phyloP scores from a whole-genome alignment of 2,329 filamentous ascomycete species.

The Claviceps cyperi region DNA sequence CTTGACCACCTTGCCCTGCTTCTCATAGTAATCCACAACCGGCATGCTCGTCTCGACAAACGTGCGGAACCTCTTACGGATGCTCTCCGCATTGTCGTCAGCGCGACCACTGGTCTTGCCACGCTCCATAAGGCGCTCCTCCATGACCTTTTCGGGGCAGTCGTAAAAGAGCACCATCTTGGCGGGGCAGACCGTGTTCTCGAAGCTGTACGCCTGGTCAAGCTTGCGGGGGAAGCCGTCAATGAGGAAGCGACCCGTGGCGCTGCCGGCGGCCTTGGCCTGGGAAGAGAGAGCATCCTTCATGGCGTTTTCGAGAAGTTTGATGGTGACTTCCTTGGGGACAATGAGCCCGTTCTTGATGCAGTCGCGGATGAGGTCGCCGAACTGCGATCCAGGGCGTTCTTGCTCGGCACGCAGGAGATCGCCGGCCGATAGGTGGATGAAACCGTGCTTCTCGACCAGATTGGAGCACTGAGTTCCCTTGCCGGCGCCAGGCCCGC shows the following conservation, averaged over 20 bases:
- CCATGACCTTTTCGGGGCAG: slow-evolving; percentile 81
- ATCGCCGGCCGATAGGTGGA: slow-evolving; percentile 85
- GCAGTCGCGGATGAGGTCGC: slow-evolving; percentile 80
- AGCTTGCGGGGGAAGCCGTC: slow-evolving; percentile 90
- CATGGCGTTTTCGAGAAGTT: slow-evolving; percentile 91
- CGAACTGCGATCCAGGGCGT: slow-evolving; percentile 73
- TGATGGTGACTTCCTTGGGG: slow-evolving; percentile 96
- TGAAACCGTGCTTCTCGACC: slow-evolving; percentile 78
- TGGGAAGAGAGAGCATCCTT: slow-evolving; percentile 38
- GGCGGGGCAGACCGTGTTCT: slow-evolving; percentile 72
- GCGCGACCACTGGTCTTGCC: slow-evolving; percentile 84
- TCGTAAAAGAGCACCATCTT: slow-evolving; percentile 87
- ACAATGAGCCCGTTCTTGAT: slow-evolving; percentile 94
- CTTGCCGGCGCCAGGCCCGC: slow-evolving; percentile 89
- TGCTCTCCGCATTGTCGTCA: slow-evolving; percentile 91
- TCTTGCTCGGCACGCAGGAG: slow-evolving; percentile 87
- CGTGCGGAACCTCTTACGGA: slow-evolving; percentile 88
- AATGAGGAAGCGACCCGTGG: slow-evolving; percentile 59
- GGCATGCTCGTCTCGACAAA: slow-evolving; percentile 97
- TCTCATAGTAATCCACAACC: slow-evolving; percentile 73
- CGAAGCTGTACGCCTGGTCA: slow-evolving; percentile 91
- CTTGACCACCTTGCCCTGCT: slow-evolving; percentile 64
- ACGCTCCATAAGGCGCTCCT: slow-evolving; percentile 66
- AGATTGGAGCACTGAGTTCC: slow-evolving; percentile 89
- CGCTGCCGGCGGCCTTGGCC: slow-evolving; percentile 14